Evolutionary conservation across 75 land plant species (phyloP).

Genomic region (Selaginella tamariscina): DNA sequence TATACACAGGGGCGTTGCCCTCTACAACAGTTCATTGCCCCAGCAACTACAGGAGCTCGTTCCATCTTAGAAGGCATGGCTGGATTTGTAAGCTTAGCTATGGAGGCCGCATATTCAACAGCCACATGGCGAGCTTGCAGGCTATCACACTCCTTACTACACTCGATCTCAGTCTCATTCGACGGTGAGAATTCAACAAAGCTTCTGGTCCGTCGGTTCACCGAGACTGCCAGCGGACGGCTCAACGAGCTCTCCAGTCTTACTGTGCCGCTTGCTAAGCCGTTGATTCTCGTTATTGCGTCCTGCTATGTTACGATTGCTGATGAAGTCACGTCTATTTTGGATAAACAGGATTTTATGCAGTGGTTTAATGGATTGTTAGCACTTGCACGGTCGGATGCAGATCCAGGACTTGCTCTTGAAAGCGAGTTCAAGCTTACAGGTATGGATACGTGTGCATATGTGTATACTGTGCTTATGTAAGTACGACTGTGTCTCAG

Average conservation of each 20-base stretch:
- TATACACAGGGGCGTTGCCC: constrained; percentile 29
- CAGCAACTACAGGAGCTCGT: constrained; percentile 23
- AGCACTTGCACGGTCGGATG: constrained; percentile 19
- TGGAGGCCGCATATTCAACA: constrained; percentile 46
- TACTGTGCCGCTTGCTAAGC: constrained; percentile 50
- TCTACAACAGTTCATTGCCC: constrained; percentile 30
- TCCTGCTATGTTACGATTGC: constrained; percentile 53
- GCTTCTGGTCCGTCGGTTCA: constrained; percentile 32
- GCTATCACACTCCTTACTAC: constrained; percentile 44
- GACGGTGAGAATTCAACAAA: constrained; percentile 40
- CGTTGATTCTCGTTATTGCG: constrained; percentile 49
- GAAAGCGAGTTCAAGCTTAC: constrained; percentile 56
- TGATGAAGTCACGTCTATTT: constrained; percentile 36
- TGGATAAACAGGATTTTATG: constrained; percentile 28
- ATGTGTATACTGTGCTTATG: too few relatives aligned
- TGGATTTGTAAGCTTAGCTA: constrained; percentile 45
- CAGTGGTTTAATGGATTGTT: constrained; percentile 45
- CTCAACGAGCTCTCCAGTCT: constrained; percentile 30
- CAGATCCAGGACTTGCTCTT: constrained; percentile 30
- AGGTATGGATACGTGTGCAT: constrained; percentile 34
- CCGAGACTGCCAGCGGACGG: constrained; percentile 40
- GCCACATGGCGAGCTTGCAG: constrained; percentile 77
- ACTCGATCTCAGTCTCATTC: constrained; percentile 41
- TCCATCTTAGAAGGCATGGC: constrained; percentile 61
- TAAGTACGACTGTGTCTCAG: too few relatives aligned